A percentile compares a stretch with the other conserved stretches of the same genome.
phyloP scores from a whole-genome alignment of 73 alveolate genomes.

The Paramecium tetraurelia region DNA sequence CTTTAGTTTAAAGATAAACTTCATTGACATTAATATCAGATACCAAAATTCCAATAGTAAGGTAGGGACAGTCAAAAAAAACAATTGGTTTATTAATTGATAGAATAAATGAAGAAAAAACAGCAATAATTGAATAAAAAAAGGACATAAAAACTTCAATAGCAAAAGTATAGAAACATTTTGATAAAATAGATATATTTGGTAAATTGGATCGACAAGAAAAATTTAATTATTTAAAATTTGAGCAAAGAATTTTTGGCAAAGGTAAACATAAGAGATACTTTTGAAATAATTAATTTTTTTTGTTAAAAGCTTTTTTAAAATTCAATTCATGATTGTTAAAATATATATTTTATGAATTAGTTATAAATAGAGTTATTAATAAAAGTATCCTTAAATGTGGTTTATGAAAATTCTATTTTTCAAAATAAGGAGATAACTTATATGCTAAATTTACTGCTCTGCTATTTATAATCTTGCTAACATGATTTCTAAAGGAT shows the following conservation, averaged over 20 bases:
- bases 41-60: background rate
- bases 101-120: background rate
- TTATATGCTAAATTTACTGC: no score
- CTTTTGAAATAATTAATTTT: background rate
- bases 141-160: background rate
- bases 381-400: background rate
- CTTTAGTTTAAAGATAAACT: background rate
- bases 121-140: background rate
- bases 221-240: background rate
- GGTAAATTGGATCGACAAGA: constrained; percentile 19
- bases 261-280: background rate
- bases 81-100: background rate
- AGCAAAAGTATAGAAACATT: background rate
- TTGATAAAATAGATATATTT: background rate
- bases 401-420: no score
- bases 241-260: background rate
- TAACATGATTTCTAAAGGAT: no score
- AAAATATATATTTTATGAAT: background rate
- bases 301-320: background rate
- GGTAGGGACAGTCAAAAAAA: background rate
- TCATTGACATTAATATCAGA: background rate
- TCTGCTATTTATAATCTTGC: no score
- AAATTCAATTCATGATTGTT: background rate
- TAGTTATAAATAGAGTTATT: background rate
- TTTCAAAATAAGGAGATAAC: no score